Base-by-base conservation (phyloP, 495 filamentous ascomycete genomes). In the Jackrogersella minutella region DNA sequence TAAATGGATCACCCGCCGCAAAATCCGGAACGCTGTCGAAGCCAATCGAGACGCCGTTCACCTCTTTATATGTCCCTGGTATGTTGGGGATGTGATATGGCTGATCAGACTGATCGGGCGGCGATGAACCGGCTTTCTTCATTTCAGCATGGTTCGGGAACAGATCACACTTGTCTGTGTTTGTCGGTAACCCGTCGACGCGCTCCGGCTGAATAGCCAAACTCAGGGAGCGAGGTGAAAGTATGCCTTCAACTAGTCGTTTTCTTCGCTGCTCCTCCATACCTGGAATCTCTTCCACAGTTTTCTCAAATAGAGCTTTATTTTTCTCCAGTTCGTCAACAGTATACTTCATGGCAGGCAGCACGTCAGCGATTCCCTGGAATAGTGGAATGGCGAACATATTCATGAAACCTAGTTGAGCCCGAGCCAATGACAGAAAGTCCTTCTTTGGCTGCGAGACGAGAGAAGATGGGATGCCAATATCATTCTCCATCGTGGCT, bases 361-460 rank as follows among this genome's bases (percentile, higher is more conserved):
- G 77, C 37, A 98, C 85, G 54, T 96, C 88, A 22, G 90, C 86
- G 14, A 97, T 87, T 19, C 87, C 90, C 62, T 93, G 88, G 72
- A 99, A 99, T 0, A 99, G 84, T 0, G 95, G 95, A 33, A 90
- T 84, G 17, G 94, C 95, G 73, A 98, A 98, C 60, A 97, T 84
- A 56, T 90, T 95, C 91, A 99, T 97, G 79, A 99, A 99, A 26
- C 90, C 88, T 67, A 96, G 90, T 77, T 99, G 96, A 10, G 92
- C 89, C 30, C 89, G 88, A 51, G 88, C 90, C n/a, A 97, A 84
- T 39, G 93, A 93, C 7, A 93, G 68, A 52, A 92, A 89, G 53
- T 94, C 93, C 47, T 91, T 85, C 64, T 92, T 90, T 6, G 95
- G 94, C 9, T 90, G 88, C 1, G 92, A 90, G 68, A 96, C 91